Evolutionary conservation across 2,329 filamentous ascomycete genomes (phyloP), one percentile per base, ranked within the genome.

Genomic region (Botrytis fabae): DNA sequence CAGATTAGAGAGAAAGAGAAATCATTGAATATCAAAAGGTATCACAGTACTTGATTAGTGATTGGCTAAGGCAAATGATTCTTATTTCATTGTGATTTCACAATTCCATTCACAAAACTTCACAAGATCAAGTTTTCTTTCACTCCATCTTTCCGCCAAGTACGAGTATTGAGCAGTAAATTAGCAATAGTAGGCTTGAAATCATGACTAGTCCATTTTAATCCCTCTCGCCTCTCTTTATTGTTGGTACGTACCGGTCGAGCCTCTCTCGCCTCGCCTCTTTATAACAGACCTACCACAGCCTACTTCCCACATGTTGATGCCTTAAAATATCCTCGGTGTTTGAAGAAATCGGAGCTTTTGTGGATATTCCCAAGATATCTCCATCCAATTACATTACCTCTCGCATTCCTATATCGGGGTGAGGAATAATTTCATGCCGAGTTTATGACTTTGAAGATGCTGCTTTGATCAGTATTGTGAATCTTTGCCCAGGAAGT

Each of bases 321-420:
- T n/a, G 57, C 61, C 42, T 63, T n/a, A 22, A 59, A 35, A 20
- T 10, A 61, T 38, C 42, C 28, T 65, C 62, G 44, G 62, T n/a
- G 14, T 46, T 64, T 46, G 62, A 35, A 64, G 7, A 44, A 46
- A 48, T 64, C 62, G 40, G 62, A 51, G 28, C 44, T 25, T 66
- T 51, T 66, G 38, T 38, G 22, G 35, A 42, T 57, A 35, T 42
- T 32, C 18, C 35, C 35, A 28, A 54, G 25, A 57, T 32, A 57
- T 57, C 35, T 32, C 46, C 48, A 28, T 12, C 64, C 46, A 68
- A 68, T 68, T 4, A 68, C 28, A 68, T 25, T 2, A 25, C 42
- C 46, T 68, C 64, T 48, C 25, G 64, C 35, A 22, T 68, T 57
- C 64, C 64, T 68, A 20, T 28, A 54, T 38, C 46, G 46, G 35